Base-by-base conservation (phyloP, 2,329 filamentous ascomycete species). In the Ophiostoma australiae region DNA sequence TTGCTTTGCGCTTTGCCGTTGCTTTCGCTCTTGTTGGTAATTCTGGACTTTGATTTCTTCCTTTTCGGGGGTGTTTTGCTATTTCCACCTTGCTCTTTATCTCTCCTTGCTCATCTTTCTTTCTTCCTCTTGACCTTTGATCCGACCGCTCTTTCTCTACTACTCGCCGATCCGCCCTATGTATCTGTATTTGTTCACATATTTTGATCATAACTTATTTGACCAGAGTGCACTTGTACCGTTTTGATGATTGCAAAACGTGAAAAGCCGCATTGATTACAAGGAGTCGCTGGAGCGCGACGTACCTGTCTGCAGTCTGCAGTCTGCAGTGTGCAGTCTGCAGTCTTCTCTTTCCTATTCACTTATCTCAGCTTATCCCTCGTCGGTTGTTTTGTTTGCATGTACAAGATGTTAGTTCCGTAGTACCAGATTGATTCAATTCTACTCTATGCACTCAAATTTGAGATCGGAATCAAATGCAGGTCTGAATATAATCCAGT, bases 161-260 rank as follows among this genome's bases (percentile, higher is more conserved):
- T 58, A 27, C 3, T 58, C 10, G 4, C 5, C 4, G 10, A 4
- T 58, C 11, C 31, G 23, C 7, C 52, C n/a, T 1, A 58, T 58
- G 58, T 63, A 63, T 66, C 35, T 39, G 35, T 41, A n/a, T 66
- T n/a, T n/a, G 15, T 35, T 23, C 58, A 33, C 23, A 27, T 35
- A 63, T 20, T 31, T 63, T 63, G 58, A 63, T 33, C 20, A 11
- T 4, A 63, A 33, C 52, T 8, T 33, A 11, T 33, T 63, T 63
- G 5, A 63, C 23, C 58, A 33, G 27, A 63, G 15, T 63, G 58
- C 58, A 33, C 58, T 35, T 20, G 58, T 33, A 33, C 58, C 27
- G 58, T 63, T 63, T 63, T 58, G 44, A 48, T 48, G 44, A 8
- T n/a, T 31, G 27, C 58, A 63, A 63, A 33, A 63, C 58, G 58